phyloP scores from a whole-genome alignment of 2,329 filamentous ascomycete genomes.

The Teratosphaeria gauchensis region DNA sequence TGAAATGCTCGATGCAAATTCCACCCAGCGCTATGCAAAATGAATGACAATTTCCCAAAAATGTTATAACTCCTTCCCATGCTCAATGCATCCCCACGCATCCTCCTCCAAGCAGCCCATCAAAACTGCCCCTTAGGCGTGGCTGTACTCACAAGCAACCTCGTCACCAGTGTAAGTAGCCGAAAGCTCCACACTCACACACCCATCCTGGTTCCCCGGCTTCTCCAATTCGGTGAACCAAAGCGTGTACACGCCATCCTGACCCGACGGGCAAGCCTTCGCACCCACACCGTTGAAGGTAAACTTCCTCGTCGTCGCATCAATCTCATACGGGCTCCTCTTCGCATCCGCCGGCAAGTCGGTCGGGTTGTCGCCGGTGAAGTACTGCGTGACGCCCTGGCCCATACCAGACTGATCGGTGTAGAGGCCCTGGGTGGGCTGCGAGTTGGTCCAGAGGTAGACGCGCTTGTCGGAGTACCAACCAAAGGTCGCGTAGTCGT shows the following conservation, averaged over 20 bases:
- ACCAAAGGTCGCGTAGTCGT: background rate
- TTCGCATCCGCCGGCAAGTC: background rate
- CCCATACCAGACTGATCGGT: background rate
- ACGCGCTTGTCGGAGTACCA: background rate
- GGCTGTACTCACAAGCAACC: no score
- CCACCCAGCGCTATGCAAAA: no score
- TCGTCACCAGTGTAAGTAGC: no score
- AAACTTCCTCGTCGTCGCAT: background rate
- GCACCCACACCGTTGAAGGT: background rate
- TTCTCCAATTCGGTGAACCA: background rate
- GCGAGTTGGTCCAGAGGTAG: background rate
- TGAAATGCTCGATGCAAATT: no score
- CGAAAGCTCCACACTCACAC: no score
- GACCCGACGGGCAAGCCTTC: background rate
- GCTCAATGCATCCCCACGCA: no score
- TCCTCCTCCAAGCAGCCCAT: no score
- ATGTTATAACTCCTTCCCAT: no score
- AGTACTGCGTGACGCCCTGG: background rate
- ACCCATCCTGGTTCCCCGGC: no score
- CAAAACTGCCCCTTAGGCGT: no score
- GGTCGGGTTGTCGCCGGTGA: background rate
- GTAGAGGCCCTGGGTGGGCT: background rate
- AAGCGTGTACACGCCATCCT: background rate
- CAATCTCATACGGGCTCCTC: background rate
- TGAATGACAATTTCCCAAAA: no score